Percentiles rank a stretch among this genome's conserved stretches.
Conservation (phyloP, 768 basidiomycete species). For the Phanerochaete sordida region DNA sequence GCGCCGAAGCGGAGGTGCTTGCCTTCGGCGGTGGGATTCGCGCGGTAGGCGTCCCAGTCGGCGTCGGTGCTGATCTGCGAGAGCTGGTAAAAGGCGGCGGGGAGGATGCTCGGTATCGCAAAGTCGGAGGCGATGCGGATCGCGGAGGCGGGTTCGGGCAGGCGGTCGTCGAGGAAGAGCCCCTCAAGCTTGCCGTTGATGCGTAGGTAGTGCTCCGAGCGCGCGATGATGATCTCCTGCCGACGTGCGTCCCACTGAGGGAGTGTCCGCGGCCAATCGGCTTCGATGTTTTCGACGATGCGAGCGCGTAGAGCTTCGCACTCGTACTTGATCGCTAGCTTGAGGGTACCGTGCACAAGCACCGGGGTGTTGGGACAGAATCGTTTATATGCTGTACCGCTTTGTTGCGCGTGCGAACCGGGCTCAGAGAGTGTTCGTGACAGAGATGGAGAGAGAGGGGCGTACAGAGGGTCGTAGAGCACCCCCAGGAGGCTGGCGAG, state of each 20-base stretch:
- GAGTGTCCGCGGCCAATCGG: slow-evolving; percentile 34
- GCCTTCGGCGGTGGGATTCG: slow-evolving; percentile 16
- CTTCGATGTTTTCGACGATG: slow-evolving; percentile 29
- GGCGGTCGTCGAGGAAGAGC: slow-evolving; percentile 28
- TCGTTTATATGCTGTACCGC: slow-evolving; percentile 26
- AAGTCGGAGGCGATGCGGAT: slow-evolving; percentile 27
- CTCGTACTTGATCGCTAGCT: slow-evolving; percentile 34
- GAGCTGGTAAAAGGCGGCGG: slow-evolving; percentile 28
- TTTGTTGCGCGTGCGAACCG: not conserved
- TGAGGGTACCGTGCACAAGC: slow-evolving; percentile 27
- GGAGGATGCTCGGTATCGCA: slow-evolving; percentile 25
- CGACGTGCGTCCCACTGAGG: slow-evolving; percentile 28
- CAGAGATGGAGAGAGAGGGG: not conserved
- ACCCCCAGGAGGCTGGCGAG: slow-evolving; percentile 22
- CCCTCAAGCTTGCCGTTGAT: slow-evolving; percentile 24
- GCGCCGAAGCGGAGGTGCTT: slow-evolving; percentile 28
- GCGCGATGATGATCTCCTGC: slow-evolving; percentile 23
- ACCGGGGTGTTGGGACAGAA: slow-evolving; percentile 31
- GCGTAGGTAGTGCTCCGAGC: slow-evolving; percentile 26
- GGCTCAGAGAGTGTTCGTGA: not conserved
- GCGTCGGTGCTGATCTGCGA: slow-evolving; percentile 20
- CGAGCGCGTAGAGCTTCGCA: slow-evolving; percentile 29
- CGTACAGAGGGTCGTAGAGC: slow-evolving; percentile 28
- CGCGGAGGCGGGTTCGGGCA: slow-evolving; percentile 27
- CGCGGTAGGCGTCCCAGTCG: slow-evolving; percentile 27